Base-by-base conservation (phyloP, 1,284 basidiomycete genomes). In the Xanthoconium separans region DNA sequence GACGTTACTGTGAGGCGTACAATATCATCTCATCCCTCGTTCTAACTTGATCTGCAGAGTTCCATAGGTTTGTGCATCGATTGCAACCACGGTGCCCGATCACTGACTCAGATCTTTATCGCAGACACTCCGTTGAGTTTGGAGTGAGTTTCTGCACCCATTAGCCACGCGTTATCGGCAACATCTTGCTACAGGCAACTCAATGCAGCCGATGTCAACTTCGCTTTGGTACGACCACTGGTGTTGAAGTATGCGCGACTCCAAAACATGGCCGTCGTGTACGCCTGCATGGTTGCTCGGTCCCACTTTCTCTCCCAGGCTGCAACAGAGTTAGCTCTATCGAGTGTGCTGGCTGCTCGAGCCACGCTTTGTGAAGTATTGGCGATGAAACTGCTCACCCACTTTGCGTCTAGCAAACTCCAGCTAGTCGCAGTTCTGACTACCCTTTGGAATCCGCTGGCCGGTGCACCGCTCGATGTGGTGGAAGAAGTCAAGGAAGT, bases 181-280 rank as follows among this genome's bases (percentile, higher is more conserved):
- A 37, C 44, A 30, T 22, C 10, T 47, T 42, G 29, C 43, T 44
- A 22, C 47, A 90, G 87, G 15, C 89, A 92, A 65, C 77, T 93
- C 50, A 87, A 84, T 15, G 87, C 91, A 1, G 85, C 91, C 2
- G 90, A 93, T 61, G 81, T 95, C 72, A 91, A 92, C 65, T 93
- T 93, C 62, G 80, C 88, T 7, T 76, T 94, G 50, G 83, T 94
- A 29, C 81, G 91, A 11, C 93, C 93, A 1, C 72, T 94, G 27
- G 87, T 93, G 4, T 75, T 82, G 64, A 90, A 88, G 62, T 93
- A 91, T 74, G 86, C 90, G 24, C 80, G 79, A 55, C 77, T 89
- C 44, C 76, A 82, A 56, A 91, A 92, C 64, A 79, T 89, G 72
- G 82, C 89, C 2, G 75, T 82, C 42, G 81, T 90, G 20, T 91